Conservation (phyloP, 768 basidiomycete genomes). For the Hydnomerulius pinastri region DNA sequence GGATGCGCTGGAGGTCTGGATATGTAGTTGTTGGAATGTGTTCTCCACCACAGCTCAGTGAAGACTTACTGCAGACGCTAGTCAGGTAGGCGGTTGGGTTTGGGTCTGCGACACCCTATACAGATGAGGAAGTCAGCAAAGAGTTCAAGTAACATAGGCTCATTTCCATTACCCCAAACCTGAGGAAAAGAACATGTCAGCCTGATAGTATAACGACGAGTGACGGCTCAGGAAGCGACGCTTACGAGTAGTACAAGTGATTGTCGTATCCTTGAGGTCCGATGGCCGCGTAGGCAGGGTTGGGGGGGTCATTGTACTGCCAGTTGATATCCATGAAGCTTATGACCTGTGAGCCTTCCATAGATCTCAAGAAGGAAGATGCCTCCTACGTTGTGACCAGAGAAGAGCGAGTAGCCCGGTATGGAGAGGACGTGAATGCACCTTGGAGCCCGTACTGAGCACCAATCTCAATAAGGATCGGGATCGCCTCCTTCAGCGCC, state of each 20-base stretch:
- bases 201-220: background rate
- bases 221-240: slow-evolving; percentile 4
- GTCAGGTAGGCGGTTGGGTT: slow-evolving; percentile 65
- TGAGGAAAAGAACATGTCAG: slow-evolving; percentile 22
- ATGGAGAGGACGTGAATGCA: slow-evolving; percentile 24
- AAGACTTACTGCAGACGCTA: slow-evolving; percentile 65
- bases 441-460: slow-evolving; percentile 18
- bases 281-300: slow-evolving; percentile 66
- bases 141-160: background rate
- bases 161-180: slow-evolving; percentile 54
- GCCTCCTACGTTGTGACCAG: slow-evolving; percentile 45
- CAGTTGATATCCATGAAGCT: slow-evolving; percentile 85
- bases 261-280: slow-evolving; percentile 80
- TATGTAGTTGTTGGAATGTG: background rate
- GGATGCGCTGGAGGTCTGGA: slow-evolving; percentile 61
- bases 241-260: slow-evolving; percentile 76
- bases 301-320: slow-evolving; percentile 69
- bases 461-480: slow-evolving; percentile 37
- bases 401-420: slow-evolving; percentile 20
- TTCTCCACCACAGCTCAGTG: background rate
- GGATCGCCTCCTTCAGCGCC: slow-evolving; percentile 37
- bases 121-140: slow-evolving; percentile 7
- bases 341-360: background rate
- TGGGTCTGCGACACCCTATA: slow-evolving; percentile 68
- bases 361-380: background rate